Evolutionary conservation across 2,329 filamentous ascomycete species (phyloP), one percentile per base, ranked within the genome.

Genomic region (Apiospora marii): DNA sequence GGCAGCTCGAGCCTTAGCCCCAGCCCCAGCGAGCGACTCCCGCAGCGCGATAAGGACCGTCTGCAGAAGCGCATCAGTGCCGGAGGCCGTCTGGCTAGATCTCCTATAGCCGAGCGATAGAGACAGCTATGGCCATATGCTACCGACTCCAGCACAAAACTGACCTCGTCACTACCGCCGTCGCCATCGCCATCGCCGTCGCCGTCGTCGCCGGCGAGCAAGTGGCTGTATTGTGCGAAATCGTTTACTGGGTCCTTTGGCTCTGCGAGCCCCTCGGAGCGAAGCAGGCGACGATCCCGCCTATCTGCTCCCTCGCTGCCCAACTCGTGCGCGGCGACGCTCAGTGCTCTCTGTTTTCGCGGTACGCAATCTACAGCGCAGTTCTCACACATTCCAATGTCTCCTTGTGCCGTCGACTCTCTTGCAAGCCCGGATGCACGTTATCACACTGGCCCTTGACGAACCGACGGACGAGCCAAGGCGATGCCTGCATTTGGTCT

Each of bases 1-100:
- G 48, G 46, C 24, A 90, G 93, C 22, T 78, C 77, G 37, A 83
- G 79, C 68, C 75, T 82, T 70, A 83, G 82, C 73, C 78, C 83
- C 12, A 81, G 76, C 69, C 72, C 79, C 69, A 82, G 81, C 70
- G 89, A 91, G 70, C 86, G 84, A 75, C 80, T 89, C 70, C 58
- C 19, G 22, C 86, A 89, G 72, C 87, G 87, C 53, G 92, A 94
- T 77, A 90, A 88, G 78, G 92, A 95, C 77, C 90, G 91, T 74
- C 82, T 96, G 73, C 92, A 94, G 81, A 96, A 96, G 85, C 88
- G 93, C 74, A 91, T 94, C 74, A 95, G 93, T 80, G 93, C 92
- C 37, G 93, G 93, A 67, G 93, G 93, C 68, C 87, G 92, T 76
- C 87, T 96, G 79, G 90, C 90, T 74, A 91, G 88, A 82, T 88